These are phyloP conservation scores for Rhododendron williamsianum DNA, from an alignment of 148 eudicot genomes.

Conservation along the genomic window DNA sequence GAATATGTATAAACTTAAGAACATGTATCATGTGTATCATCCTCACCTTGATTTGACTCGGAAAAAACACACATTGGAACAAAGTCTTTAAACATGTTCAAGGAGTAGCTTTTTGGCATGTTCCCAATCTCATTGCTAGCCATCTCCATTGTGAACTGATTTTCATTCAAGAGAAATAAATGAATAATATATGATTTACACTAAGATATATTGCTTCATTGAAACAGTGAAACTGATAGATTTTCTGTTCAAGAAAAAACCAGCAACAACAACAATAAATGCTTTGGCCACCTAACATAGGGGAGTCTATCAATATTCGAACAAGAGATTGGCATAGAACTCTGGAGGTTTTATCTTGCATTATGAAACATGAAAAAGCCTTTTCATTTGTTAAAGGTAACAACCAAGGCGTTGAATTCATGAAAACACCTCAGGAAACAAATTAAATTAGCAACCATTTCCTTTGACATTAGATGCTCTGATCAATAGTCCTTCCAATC, in stretches of 20 bases:
- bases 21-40: neutral
- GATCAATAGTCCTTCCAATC: neutral
- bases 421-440: neutral
- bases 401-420: neutral
- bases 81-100: conserved; percentile 85
- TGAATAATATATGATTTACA: neutral
- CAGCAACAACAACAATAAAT: neutral
- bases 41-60: conserved; percentile 65
- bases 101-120: conserved; percentile 68
- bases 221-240: neutral
- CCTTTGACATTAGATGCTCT: neutral
- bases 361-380: neutral
- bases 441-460: neutral
- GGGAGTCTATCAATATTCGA: neutral
- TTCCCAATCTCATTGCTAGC: conserved; percentile 45
- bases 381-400: neutral
- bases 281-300: neutral
- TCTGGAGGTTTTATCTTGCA: neutral
- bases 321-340: neutral
- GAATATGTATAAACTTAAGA: neutral
- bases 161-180: conserved; percentile 16
- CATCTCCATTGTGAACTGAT: conserved; percentile 94
- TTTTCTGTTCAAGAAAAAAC: neutral
- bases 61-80: conserved; percentile 94
- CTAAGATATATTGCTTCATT: neutral